Conservation (phyloP, 305 asterid genomes). For the Solanum hybrid region DNA sequence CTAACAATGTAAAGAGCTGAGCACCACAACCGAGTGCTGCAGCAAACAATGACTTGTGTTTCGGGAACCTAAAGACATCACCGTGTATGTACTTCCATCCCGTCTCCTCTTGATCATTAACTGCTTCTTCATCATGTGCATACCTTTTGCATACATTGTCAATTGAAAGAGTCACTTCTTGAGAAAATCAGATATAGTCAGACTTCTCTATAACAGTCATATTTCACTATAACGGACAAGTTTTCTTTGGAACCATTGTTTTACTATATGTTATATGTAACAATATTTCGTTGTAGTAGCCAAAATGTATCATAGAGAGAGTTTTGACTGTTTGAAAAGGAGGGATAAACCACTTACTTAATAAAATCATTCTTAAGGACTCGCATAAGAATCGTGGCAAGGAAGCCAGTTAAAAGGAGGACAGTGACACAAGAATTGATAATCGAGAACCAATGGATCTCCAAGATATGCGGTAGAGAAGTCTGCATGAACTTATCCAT, state of each 20-base stretch:
- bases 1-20: too few species aligned
- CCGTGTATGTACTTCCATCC: too few species aligned
- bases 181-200: neutral
- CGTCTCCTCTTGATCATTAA: too few species aligned
- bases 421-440: slow-evolving; percentile 12
- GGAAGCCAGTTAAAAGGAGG: slow-evolving; percentile 11
- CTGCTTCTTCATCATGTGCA: too few species aligned
- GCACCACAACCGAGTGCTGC: too few species aligned
- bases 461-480: slow-evolving; percentile 8
- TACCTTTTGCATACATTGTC: too few species aligned
- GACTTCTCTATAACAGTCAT: neutral
- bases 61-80: too few species aligned
- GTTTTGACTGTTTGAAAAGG: neutral
- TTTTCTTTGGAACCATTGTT: neutral
- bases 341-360: slow-evolving; percentile 15
- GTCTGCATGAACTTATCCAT: slow-evolving; percentile 14
- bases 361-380: slow-evolving; percentile 20
- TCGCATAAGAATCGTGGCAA: slow-evolving; percentile 16
- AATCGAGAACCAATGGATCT: slow-evolving; percentile 17
- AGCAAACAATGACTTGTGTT: too few species aligned
- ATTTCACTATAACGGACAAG: neutral
- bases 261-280: neutral
- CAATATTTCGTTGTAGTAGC: neutral
- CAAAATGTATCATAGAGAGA: neutral
- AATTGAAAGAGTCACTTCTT: neutral